Base-by-base conservation (phyloP, 331 rosid species). In the Acacia pycnantha region DNA sequence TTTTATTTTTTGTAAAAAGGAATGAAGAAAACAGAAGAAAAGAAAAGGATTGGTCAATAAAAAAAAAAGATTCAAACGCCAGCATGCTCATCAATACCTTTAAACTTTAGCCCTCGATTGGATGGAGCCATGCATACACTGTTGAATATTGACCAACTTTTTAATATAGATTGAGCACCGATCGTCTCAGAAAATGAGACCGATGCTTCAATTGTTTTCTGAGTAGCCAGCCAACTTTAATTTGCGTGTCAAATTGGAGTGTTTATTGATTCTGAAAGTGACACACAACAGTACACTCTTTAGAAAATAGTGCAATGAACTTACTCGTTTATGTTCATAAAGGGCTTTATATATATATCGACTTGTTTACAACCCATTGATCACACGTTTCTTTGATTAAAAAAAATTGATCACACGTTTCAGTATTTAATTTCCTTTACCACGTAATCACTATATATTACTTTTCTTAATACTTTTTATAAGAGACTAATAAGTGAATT, bases 221-320 rank as follows among this genome's bases (percentile, higher is more conserved):
- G 67, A 70, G 77, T 51, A 26, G 62, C 46, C 77, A 74, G 65
- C 66, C 73, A 66, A 8, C 27, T n/a, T n/a, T 2, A n/a, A 7
- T 8, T 87, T 86, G 86, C 97, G 88, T 86, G 91, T 77, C 91
- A 81, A 85, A 82, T 62, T 85, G 84, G 77, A 11, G 73, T 77
- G 64, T 81, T 40, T 50, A 48, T 48, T 22, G 65, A 58, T 58
- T 53, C 61, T 53, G 80, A 85, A 85, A 77, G 82, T 72, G 74
- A 64, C 85, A 22, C 10, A 44, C 11, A 74, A 14, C 62, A 81
- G 56, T 46, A 53, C 59, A 14, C 70, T 59, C 58, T 56, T 84
- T 14, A 58, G 35, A 5, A n/a, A 48, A 53, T 33, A 48, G 37
- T 80, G 75, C 76, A 70, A 40, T 84, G 76, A 77, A 84, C 44